Evolutionary conservation across 208 protist species (phyloP).

Genomic region (Wallacemonas collosoma): DNA sequence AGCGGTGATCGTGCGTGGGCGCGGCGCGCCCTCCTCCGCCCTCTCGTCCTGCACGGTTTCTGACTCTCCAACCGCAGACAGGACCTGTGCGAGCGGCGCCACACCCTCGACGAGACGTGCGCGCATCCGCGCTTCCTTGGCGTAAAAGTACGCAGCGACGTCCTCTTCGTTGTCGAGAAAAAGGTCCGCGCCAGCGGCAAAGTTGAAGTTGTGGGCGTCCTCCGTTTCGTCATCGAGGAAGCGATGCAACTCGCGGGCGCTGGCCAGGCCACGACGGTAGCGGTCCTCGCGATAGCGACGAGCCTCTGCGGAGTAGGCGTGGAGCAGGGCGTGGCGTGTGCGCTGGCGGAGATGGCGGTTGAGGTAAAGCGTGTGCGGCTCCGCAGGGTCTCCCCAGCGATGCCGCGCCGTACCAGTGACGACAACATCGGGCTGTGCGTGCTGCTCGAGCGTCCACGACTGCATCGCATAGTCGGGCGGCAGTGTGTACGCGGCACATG

Average conservation of each 20-base stretch:
- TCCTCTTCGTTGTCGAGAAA: slow-evolving; percentile 23
- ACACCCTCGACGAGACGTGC: slow-evolving; percentile 28
- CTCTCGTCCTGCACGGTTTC: no score
- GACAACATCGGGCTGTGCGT: slow-evolving; percentile 15
- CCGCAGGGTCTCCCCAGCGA: slow-evolving; percentile 7
- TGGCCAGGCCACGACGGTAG: not conserved
- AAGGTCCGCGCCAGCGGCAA: slow-evolving; percentile 19
- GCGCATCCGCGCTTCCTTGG: slow-evolving; percentile 36
- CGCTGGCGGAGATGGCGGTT: slow-evolving; percentile 10
- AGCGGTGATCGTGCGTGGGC: slow-evolving; percentile 15
- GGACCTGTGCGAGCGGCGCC: slow-evolving; percentile 22
- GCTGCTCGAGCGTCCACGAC: not conserved
- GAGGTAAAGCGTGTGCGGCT: slow-evolving; percentile 11
- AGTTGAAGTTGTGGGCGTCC: slow-evolving; percentile 31
- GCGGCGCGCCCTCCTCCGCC: not conserved
- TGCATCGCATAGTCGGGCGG: slow-evolving; percentile 22
- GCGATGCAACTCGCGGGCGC: not conserved
- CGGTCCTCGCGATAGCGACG: slow-evolving; percentile 12
- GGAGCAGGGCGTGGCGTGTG: slow-evolving; percentile 10
- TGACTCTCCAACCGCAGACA: not conserved
- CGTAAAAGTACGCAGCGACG: slow-evolving; percentile 23
- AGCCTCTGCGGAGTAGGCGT: slow-evolving; percentile 16
- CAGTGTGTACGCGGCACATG: slow-evolving; percentile 27
- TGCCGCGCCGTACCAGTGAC: slow-evolving; percentile 6
- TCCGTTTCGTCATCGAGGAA: slow-evolving; percentile 15